Conservation (phyloP, 2,329 filamentous ascomycete genomes). For the Elsinoe australis region DNA sequence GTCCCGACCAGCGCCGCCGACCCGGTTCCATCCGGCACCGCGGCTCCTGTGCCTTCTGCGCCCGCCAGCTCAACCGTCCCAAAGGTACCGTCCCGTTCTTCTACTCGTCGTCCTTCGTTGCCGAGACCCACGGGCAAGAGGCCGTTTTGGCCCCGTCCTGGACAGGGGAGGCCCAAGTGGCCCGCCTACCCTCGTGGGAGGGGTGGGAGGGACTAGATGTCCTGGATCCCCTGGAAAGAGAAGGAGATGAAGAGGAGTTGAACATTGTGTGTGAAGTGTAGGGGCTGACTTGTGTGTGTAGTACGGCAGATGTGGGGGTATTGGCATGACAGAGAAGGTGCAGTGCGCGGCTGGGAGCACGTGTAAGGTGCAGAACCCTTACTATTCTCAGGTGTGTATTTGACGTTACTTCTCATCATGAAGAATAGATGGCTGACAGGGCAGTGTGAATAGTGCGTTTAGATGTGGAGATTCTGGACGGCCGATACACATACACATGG, state of each 20-base stretch:
- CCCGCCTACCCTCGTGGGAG: too few relatives aligned
- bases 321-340: constrained; percentile 29
- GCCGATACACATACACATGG: too few relatives aligned
- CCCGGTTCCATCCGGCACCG: constrained; percentile 14
- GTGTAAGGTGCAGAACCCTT: constrained; percentile 32
- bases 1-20: constrained; percentile 9
- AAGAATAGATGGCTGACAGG: neutral
- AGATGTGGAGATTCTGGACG: too few relatives aligned
- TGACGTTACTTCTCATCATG: too few relatives aligned
- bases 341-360: constrained; percentile 28
- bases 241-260: neutral
- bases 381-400: constrained; percentile 29
- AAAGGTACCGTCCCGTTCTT: neutral
- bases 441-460: neutral
- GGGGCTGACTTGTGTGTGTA: constrained; percentile 1
- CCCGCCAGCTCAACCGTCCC: constrained; percentile 7
- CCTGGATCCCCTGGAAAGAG: neutral
- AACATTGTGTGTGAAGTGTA: too few relatives aligned
- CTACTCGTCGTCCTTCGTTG: neutral
- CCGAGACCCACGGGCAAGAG: too few relatives aligned
- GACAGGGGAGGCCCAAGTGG: too few relatives aligned
- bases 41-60: neutral
- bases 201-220: constrained; percentile 1
- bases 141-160: neutral
- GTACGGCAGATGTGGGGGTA: constrained; percentile 33